Conservation (phyloP, 306 rosid species). For the Hylodesmum podocarpum region DNA sequence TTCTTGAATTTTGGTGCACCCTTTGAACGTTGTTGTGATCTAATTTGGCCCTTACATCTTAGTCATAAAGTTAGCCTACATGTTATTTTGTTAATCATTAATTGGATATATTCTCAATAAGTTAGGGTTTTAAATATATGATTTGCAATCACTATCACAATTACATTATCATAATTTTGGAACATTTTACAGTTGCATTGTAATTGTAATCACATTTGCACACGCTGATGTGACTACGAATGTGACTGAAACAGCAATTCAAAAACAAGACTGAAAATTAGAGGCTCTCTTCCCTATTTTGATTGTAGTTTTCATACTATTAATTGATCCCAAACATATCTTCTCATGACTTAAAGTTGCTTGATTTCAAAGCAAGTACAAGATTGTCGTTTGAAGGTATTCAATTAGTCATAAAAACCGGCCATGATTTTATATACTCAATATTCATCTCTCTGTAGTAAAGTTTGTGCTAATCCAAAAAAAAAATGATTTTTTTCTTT, state of each 20-base stretch:
- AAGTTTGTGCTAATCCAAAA: not conserved
- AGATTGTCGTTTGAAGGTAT: constrained; percentile 7
- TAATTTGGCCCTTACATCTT: constrained; percentile 3
- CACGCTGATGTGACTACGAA: not conserved
- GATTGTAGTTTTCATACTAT: not conserved
- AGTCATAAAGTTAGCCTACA: not conserved
- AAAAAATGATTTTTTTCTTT: not conserved
- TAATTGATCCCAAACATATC: constrained; percentile 14
- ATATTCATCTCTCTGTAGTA: not conserved
- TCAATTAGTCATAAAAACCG: not conserved
- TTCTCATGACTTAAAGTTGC: constrained; percentile 4
- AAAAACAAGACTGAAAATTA: not conserved
- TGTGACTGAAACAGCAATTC: not conserved
- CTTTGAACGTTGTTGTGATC: not conserved
- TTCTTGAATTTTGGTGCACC: constrained; percentile 15
- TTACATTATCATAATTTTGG: not conserved
- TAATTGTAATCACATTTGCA: not conserved
- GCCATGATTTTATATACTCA: not conserved
- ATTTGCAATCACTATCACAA: not conserved
- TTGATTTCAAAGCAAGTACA: constrained; percentile 35
- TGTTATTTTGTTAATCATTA: not conserved
- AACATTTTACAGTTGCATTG: not conserved
- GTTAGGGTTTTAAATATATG: not conserved
- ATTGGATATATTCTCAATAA: not conserved
- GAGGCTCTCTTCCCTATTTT: not conserved